These are phyloP conservation scores for Verbascum thapsus DNA, from an alignment of 257 asterid genomes.

Conservation along the genomic window DNA sequence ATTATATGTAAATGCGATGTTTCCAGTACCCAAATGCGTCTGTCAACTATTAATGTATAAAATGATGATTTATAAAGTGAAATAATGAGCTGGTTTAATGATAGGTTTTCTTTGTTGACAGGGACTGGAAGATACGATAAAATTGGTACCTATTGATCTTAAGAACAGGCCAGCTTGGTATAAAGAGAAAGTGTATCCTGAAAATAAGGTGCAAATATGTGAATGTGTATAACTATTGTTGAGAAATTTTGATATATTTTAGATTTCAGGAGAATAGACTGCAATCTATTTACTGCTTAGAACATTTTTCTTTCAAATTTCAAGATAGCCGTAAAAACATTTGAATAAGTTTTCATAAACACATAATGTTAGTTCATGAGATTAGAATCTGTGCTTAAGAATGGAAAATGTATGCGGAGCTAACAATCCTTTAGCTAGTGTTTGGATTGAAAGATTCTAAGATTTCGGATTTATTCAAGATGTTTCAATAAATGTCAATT, in stretches of 20 bases:
- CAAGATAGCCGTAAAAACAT: neutral
- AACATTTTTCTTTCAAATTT: conserved; percentile 1
- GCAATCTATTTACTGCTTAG: neutral
- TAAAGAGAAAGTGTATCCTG: conserved; percentile 83
- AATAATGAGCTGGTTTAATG: conserved; percentile 4
- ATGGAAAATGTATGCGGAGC: too few species aligned
- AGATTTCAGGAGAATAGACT: neutral
- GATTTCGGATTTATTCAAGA: too few species aligned
- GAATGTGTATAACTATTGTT: neutral
- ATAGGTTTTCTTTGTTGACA: conserved; percentile 33
- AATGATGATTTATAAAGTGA: too few species aligned
- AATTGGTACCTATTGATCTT: conserved; percentile 76
- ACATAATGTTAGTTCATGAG: too few species aligned
- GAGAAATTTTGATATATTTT: neutral
- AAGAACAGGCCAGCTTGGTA: conserved; percentile 87
- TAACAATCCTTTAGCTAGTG: too few species aligned
- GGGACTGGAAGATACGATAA: conserved; percentile 76
- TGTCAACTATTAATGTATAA: too few species aligned
- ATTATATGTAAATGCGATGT: neutral
- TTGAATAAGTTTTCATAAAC: too few species aligned
- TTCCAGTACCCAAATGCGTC: neutral
- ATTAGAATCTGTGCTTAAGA: too few species aligned
- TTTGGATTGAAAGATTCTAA: too few species aligned
- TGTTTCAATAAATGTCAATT: too few species aligned
- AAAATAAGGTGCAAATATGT: conserved; percentile 61